Percentiles rank a stretch among this genome's conserved stretches.
Evolutionary conservation across 495 filamentous ascomycete species (phyloP).

Genomic region (Viridothelium virens): DNA sequence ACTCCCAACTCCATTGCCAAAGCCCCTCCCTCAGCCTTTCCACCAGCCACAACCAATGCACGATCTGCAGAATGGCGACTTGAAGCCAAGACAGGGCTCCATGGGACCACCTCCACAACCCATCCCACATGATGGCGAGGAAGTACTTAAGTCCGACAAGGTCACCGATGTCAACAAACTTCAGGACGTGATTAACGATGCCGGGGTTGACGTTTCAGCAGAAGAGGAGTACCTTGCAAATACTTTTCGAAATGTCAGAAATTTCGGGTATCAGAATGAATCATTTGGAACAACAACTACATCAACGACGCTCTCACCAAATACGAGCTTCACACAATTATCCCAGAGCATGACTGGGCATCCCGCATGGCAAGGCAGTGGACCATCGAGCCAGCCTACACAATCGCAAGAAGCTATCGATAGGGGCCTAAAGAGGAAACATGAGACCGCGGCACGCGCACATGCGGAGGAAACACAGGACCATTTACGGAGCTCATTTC

Average conservation of each 20-base stretch:
- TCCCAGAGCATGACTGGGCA: conserved; percentile 18
- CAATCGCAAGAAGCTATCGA: conserved; percentile 39
- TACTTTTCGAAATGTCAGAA: conserved; percentile 41
- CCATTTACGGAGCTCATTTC: conserved; percentile 53
- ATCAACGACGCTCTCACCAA: conserved; percentile 31
- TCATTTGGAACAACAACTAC: conserved; percentile 22
- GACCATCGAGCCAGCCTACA: conserved; percentile 47
- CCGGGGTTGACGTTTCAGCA: conserved; percentile 74
- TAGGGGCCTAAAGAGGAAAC: conserved; percentile 44
- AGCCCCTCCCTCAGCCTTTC: conserved; percentile 25
- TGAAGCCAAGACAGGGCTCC: conserved; percentile 39
- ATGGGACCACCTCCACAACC: conserved; percentile 82
- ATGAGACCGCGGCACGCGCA: conserved; percentile 40
- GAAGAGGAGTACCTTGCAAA: conserved; percentile 68
- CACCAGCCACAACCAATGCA: conserved; percentile 22
- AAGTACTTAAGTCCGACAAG: conserved; percentile 44
- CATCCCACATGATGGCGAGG: neutral
- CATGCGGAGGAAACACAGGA: conserved; percentile 47
- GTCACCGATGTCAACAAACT: conserved; percentile 62
- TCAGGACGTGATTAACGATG: conserved; percentile 67
- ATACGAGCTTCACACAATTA: conserved; percentile 44
- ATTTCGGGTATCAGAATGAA: conserved; percentile 30
- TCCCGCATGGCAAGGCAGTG: conserved; percentile 49
- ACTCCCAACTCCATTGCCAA: conserved; percentile 1
- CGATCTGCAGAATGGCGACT: conserved; percentile 27